A percentile compares a stretch with the other conserved stretches of the same genome.
Evolutionary conservation across 768 basidiomycete genomes (phyloP).

Genomic region (Atractiella rhizophila): DNA sequence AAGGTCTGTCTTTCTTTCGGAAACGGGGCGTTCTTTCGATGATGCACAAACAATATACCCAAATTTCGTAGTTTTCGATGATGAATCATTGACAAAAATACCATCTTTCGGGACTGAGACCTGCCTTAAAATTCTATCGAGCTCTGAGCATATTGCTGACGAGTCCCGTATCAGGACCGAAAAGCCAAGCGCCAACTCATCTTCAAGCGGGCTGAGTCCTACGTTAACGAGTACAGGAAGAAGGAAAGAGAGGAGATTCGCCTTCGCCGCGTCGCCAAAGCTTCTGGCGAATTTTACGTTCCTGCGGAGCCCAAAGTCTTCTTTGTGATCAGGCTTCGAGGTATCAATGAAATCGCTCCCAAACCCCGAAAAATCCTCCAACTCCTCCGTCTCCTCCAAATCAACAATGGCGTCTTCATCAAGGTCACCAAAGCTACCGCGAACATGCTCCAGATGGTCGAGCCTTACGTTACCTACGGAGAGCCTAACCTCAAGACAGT

Average conservation of each 20-base stretch:
- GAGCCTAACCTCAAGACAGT: constrained; percentile 26
- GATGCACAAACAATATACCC: constrained; percentile 21
- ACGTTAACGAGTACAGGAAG: constrained; percentile 82
- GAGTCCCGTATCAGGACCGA: constrained; percentile 32
- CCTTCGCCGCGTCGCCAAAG: constrained; percentile 71
- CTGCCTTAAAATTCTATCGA: background rate
- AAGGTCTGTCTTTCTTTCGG: constrained; percentile 22
- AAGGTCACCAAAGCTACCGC: constrained; percentile 87
- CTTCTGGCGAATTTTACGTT: constrained; percentile 88
- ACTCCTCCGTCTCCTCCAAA: constrained; percentile 90
- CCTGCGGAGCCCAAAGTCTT: constrained; percentile 88
- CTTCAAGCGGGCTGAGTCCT: constrained; percentile 96
- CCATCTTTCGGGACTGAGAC: constrained; percentile 27
- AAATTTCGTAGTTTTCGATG: constrained; percentile 15
- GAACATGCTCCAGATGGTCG: constrained; percentile 92
- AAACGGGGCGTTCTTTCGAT: constrained; percentile 9
- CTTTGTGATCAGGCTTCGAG: constrained; percentile 79
- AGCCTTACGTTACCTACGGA: constrained; percentile 96
- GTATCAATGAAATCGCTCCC: constrained; percentile 99
- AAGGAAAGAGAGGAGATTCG: constrained; percentile 93
- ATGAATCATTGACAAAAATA: constrained; percentile 17
- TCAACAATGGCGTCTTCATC: constrained; percentile 98
- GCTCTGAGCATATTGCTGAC: background rate
- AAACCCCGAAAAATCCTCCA: constrained; percentile 99
- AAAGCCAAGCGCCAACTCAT: constrained; percentile 85